Percentiles rank a stretch among this genome's conserved stretches.
Conservation (phyloP, 306 rosid genomes). For the Cucumis hystrix region DNA sequence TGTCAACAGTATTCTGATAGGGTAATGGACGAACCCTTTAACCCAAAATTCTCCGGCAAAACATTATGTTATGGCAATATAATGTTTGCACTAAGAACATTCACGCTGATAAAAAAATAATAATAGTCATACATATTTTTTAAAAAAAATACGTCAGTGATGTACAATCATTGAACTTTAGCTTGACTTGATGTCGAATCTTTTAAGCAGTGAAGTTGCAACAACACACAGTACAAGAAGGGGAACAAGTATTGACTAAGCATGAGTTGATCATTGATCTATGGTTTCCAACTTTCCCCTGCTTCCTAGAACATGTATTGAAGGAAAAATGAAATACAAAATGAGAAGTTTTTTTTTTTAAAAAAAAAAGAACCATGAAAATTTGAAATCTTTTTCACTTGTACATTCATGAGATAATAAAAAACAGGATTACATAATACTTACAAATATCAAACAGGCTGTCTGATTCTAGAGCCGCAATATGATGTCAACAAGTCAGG, state of each 20-base stretch:
- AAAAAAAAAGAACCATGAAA: neutral
- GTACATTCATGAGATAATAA: neutral
- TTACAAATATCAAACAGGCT: neutral
- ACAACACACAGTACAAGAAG: neutral
- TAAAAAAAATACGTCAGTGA: no score
- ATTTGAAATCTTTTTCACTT: neutral
- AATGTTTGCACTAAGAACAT: neutral
- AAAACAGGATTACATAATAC: neutral
- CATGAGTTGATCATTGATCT: neutral
- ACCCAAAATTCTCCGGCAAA: no score
- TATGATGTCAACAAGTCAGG: neutral
- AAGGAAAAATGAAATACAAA: neutral
- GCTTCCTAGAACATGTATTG: neutral
- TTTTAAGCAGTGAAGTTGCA: neutral
- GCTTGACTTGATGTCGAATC: neutral
- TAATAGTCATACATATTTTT: no score
- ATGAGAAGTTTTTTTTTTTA: neutral
- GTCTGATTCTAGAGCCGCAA: neutral
- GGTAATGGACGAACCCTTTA: no score
- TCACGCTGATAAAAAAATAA: neutral
- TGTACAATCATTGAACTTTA: neutral
- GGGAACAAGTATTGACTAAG: neutral
- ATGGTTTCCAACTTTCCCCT: neutral
- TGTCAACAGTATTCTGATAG: neutral
- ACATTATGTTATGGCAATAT: no score